Base-by-base conservation (phyloP, 1,284 basidiomycete genomes). In the Takashimella tepidaria region DNA sequence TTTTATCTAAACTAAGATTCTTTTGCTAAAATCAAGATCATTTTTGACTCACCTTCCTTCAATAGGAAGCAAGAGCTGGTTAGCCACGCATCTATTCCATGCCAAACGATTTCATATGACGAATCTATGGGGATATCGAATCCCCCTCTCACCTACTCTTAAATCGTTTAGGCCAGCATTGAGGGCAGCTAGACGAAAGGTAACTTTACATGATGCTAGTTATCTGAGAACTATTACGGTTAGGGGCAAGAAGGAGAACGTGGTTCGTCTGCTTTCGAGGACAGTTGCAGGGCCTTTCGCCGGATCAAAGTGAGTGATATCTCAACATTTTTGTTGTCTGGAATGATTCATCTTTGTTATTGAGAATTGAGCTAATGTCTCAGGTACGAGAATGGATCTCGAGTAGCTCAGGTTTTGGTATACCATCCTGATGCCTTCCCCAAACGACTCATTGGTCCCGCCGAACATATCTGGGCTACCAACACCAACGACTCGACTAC, bases 21-120 rank as follows among this genome's bases (percentile, higher is more conserved):
- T n/a, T n/a, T n/a, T n/a, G n/a, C n/a, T n/a, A n/a, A n/a, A n/a
- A n/a, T n/a, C n/a, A n/a, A n/a, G n/a, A n/a, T n/a, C n/a, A n/a
- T n/a, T n/a, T n/a, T n/a, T n/a, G n/a, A n/a, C n/a, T n/a, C n/a
- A n/a, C n/a, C n/a, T n/a, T n/a, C n/a, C 24, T 37, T 46, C 21
- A 21, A 6, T 55, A 91, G 89, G 78, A 23, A 80, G 88, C 60
- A 95, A 95, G 71, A 77, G 79, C 8, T 96, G 92, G 92, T 81
- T 97, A 0, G 89, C 92, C 67, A 92, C 91, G 3, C 92, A 96
- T 70, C 73, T 95, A 22, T 96, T 90, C 88, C 92, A 96, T 66
- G 87, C 92, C 1, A 96, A 95, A 73, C 82, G 92, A 1, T 92
- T 92, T 83, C 84, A 87, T 60, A 95, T 96, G 92, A 81, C 84